Evolutionary conservation across 352 stramenopile species (phyloP).

Genomic region (Plasmopara muralis): DNA sequence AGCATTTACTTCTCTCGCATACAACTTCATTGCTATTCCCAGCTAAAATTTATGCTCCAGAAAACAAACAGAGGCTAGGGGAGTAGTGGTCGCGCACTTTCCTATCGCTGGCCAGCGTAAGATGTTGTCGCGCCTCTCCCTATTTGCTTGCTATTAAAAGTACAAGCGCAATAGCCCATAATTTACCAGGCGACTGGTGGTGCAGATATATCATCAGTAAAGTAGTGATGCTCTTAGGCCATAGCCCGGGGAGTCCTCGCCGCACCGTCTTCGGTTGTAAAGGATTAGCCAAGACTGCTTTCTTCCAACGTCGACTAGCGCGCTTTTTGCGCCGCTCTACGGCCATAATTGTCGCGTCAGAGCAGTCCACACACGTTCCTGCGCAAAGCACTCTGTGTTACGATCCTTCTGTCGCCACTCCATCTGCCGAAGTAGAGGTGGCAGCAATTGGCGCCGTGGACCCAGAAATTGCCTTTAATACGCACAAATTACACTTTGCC

Average conservation of each 20-base stretch:
- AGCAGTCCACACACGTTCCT: constrained; percentile 7
- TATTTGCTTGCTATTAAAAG: no score
- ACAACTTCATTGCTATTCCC: no score
- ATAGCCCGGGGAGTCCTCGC: constrained; percentile 14
- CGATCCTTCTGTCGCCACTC: constrained; percentile 3
- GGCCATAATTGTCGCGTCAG: constrained; percentile 11
- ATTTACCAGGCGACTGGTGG: no score
- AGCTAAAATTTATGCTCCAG: no score
- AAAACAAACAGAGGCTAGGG: no score
- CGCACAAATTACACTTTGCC: constrained; percentile 25
- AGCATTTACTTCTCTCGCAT: no score
- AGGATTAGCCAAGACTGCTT: constrained; percentile 30
- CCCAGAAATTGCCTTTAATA: constrained; percentile 43
- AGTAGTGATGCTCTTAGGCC: constrained; percentile 21
- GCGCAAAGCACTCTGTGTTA: no score
- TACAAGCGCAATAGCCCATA: no score
- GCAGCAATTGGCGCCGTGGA: constrained; percentile 34
- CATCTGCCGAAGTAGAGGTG: constrained; percentile 3
- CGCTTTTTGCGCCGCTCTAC: constrained; percentile 33
- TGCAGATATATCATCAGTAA: no score
- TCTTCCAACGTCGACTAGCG: constrained; percentile 44
- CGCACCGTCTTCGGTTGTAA: constrained; percentile 21
- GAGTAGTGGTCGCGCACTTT: no score
- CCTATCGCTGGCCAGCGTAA: no score
- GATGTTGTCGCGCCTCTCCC: no score